Conservation (phyloP, 2,329 filamentous ascomycete genomes). For the Helotiales sp. region DNA sequence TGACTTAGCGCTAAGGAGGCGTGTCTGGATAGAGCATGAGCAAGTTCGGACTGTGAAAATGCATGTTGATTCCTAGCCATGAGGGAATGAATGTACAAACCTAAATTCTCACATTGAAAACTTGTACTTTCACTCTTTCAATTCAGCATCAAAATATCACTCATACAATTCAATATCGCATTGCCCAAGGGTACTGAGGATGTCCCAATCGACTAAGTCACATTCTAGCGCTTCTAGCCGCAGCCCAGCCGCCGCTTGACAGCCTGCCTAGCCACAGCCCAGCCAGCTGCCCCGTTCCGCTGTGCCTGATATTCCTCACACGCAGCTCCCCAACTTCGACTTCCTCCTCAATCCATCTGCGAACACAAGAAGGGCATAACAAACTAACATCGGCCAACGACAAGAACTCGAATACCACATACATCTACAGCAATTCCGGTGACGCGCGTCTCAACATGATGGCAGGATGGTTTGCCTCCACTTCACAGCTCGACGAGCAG, state of each 20-base stretch:
- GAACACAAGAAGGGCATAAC: neutral
- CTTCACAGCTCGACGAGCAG: slow-evolving; percentile 93
- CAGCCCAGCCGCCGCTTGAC: slow-evolving; percentile 1
- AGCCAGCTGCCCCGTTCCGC: neutral
- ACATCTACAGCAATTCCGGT: neutral
- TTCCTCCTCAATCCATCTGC: neutral
- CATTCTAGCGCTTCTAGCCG: neutral
- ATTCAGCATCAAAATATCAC: too few relatives aligned
- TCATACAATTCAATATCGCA: neutral
- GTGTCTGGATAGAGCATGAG: too few relatives aligned
- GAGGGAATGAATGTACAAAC: neutral
- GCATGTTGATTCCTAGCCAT: too few relatives aligned
- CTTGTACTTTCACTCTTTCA: too few relatives aligned
- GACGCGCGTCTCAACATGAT: slow-evolving; percentile 61
- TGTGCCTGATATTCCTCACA: slow-evolving; percentile 10
- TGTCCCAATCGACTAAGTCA: neutral
- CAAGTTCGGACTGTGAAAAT: too few relatives aligned
- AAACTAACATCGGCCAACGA: neutral
- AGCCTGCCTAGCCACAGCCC: neutral
- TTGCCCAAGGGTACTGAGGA: too few relatives aligned
- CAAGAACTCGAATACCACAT: neutral
- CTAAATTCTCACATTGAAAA: too few relatives aligned
- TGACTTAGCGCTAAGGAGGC: too few relatives aligned
- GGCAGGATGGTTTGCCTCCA: slow-evolving; percentile 96
- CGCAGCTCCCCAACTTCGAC: neutral